Conservation (phyloP, 176 grass and related monocot species). For the Oropetium thomaeum region DNA sequence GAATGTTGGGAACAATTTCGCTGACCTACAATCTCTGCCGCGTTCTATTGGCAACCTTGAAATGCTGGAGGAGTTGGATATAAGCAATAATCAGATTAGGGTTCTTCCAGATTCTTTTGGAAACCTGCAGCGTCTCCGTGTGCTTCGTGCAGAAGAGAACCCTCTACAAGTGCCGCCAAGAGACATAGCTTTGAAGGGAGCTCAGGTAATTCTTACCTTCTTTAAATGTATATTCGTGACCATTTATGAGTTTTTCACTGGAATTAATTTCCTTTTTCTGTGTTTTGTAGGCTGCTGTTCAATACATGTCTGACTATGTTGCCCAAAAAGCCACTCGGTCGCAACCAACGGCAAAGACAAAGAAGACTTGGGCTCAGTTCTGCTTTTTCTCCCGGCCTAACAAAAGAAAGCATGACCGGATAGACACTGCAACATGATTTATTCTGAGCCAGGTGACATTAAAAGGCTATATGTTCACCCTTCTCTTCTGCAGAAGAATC, state of each 20-base stretch:
- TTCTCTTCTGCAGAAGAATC: not conserved
- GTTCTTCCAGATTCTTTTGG: conserved; percentile 90
- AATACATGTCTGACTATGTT: conserved; percentile 75
- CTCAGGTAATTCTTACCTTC: conserved; percentile 59
- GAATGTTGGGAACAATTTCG: conserved; percentile 88
- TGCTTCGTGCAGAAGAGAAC: conserved; percentile 89
- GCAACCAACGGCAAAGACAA: conserved; percentile 56
- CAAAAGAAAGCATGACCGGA: conserved; percentile 93
- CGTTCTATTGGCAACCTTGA: conserved; percentile 96
- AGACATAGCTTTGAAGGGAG: conserved; percentile 73
- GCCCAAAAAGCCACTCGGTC: conserved; percentile 56
- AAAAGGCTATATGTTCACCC: not conserved
- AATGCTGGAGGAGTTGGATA: conserved; percentile 94
- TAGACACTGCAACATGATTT: conserved; percentile 51
- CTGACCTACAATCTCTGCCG: conserved; percentile 76
- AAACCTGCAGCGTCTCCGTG: conserved; percentile 51
- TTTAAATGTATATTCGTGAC: not conserved
- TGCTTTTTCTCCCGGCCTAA: conserved; percentile 87
- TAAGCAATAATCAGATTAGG: conserved; percentile 97
- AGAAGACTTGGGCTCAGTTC: conserved; percentile 73
- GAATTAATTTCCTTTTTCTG: not conserved
- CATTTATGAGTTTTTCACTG: conserved; percentile 15
- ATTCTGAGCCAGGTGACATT: not conserved
- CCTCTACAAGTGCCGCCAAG: conserved; percentile 93
- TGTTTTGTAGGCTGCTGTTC: conserved; percentile 68